These are phyloP conservation scores for Iodosphaeria phyllophila DNA, from an alignment of 2,329 filamentous ascomycete genomes.

Conservation along the genomic window DNA sequence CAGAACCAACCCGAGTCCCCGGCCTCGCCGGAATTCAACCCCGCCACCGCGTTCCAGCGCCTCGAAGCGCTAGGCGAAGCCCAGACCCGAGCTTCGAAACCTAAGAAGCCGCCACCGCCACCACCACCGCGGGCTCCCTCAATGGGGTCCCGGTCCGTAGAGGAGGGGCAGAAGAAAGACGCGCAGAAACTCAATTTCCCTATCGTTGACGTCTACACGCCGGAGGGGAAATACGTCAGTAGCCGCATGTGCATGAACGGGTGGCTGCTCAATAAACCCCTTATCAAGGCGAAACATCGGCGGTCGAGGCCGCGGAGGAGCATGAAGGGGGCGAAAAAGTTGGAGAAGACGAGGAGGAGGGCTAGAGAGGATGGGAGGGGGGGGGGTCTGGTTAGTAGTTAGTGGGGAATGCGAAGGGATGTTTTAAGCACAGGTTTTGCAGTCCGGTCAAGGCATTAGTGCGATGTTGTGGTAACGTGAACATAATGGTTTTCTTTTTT, in stretches of 20 bases:
- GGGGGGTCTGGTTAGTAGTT: too few relatives aligned
- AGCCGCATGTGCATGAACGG: conserved; percentile 50
- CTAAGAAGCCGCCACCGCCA: conserved; percentile 4
- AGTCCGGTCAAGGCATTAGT: too few relatives aligned
- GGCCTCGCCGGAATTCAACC: neutral
- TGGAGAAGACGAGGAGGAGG: conserved; percentile 21
- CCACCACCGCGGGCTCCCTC: conserved; percentile 4
- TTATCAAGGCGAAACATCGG: conserved; percentile 25
- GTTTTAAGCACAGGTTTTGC: too few relatives aligned
- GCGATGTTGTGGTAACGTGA: too few relatives aligned
- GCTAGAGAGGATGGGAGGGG: conserved; percentile 6
- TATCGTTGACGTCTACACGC: conserved; percentile 67
- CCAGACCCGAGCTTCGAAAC: conserved; percentile 3
- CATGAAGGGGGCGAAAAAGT: conserved; percentile 46
- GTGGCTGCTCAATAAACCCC: conserved; percentile 43
- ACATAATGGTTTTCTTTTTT: too few relatives aligned
- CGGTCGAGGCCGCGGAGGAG: conserved; percentile 43
- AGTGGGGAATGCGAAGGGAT: too few relatives aligned
- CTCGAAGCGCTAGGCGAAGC: conserved; percentile 7
- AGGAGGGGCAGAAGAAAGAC: too few relatives aligned
- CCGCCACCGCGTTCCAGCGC: conserved; percentile 7
- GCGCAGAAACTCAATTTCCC: conserved; percentile 45
- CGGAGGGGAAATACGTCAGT: conserved; percentile 64
- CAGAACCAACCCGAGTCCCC: neutral
- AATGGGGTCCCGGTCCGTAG: conserved; percentile 1